Evolutionary conservation across 1,284 basidiomycete species (phyloP), one percentile per base, ranked within the genome.

Genomic region (Irpex lacteus): DNA sequence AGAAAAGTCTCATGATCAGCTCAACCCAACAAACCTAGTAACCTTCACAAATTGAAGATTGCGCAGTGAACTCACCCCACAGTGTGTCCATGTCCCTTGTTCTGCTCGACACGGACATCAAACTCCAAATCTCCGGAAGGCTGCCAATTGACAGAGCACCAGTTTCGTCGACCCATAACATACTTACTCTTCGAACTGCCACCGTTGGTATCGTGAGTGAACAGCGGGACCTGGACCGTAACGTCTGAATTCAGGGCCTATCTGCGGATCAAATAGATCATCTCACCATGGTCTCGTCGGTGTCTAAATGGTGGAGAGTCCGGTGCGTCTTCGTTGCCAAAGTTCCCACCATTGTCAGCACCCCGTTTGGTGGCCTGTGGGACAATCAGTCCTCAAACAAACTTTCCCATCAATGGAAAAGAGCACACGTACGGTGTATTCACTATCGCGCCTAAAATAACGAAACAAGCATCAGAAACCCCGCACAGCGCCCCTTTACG

Each of bases 131-230:
- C 90, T 0, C 89, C 89, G 1, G 84, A 83, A 1, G 70, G 60
- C 11, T 3, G 75, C 84, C 77, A 86, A 91, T 37, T 85, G 79
- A 93, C 86, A n/a, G 84, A 82, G 70, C 94, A 92, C 87, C 95
- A 99, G 76, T 99, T 99, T 52, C 97, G 85, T 59, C 88, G 82
- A 1, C 93, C 92, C 85, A 95, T 95, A 63, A 96, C 90, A 71
- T 82, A 88, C 72, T 90, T 93, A 69, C 90, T 88, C 72, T 90
- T 89, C 2, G 73, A 81, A 11, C 80, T 64, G 52, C 84, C 81
- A 0, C 92, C 96, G 66, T 94, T 85, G 2, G 95, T 86, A 63
- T 98, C 95, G 15, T 80, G 82, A 6, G 81, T 76, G 75, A 98
- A 98, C 5, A 98, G 69, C 1, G 93, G 92, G 13, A 95, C 72